Percentiles rank a stretch among this genome's conserved stretches.
These are phyloP conservation scores for Candolleomyces aberdarensis DNA, from an alignment of 768 basidiomycete genomes.

Conservation along the genomic window DNA sequence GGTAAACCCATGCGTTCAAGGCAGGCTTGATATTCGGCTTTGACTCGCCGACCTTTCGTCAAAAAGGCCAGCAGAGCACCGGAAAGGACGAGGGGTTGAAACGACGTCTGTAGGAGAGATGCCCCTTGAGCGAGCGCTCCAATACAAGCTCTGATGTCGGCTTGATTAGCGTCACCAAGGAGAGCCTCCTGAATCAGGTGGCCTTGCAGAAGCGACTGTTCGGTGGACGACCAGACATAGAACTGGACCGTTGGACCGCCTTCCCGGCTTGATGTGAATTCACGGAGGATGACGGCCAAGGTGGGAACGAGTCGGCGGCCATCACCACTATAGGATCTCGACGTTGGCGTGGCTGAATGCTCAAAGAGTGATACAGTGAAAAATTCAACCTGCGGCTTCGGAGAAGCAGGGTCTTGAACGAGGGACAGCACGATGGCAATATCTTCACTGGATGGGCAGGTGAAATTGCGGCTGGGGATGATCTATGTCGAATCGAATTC, in stretches of 20 bases:
- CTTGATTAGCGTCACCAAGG: constrained; percentile 22
- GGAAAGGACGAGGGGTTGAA: constrained; percentile 45
- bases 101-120: constrained; percentile 44
- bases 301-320: constrained; percentile 28
- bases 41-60: constrained; percentile 29
- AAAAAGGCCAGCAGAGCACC: constrained; percentile 42
- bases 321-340: constrained; percentile 22
- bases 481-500: constrained; percentile 22
- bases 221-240: constrained; percentile 43
- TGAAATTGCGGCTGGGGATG: constrained; percentile 40
- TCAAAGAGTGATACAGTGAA: constrained; percentile 36
- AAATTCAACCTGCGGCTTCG: constrained; percentile 25
- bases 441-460: constrained; percentile 44
- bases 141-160: constrained; percentile 43
- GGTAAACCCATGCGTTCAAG: constrained; percentile 38
- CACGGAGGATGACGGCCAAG: constrained; percentile 33
- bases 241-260: constrained; percentile 35
- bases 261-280: constrained; percentile 22
- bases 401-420: constrained; percentile 37
- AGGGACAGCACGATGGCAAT: constrained; percentile 43
- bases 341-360: constrained; percentile 17
- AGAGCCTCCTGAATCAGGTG: constrained; percentile 43
- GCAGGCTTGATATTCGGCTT: constrained; percentile 36
- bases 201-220: constrained; percentile 36
- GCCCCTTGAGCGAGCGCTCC: constrained; percentile 49